phyloP scores from a whole-genome alignment of 306 rosid genomes.

The Gillenia trifoliata region DNA sequence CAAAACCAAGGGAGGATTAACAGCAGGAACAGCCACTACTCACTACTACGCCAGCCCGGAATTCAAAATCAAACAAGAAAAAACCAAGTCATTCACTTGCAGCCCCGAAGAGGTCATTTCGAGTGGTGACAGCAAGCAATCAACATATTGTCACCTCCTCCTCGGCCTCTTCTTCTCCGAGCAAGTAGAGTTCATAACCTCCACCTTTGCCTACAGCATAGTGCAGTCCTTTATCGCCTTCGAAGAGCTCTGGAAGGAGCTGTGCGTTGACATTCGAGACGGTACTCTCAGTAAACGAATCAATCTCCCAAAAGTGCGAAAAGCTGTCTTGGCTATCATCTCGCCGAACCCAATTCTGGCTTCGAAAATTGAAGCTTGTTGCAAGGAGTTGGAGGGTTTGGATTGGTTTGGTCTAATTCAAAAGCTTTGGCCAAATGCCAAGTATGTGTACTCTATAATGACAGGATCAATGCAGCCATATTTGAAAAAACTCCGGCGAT shows the following conservation, averaged over 20 bases:
- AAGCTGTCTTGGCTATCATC: conserved; percentile 46
- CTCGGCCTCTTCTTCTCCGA: conserved; percentile 71
- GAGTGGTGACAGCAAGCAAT: conserved; percentile 67
- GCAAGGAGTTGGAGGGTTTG: conserved; percentile 40
- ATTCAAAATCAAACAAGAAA: conserved; percentile 79
- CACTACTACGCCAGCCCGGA: conserved; percentile 83
- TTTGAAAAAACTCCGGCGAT: conserved; percentile 66
- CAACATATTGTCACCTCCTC: conserved; percentile 87
- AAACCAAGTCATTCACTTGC: conserved; percentile 67
- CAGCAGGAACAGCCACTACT: conserved; percentile 83
- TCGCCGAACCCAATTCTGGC: conserved; percentile 54
- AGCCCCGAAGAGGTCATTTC: conserved; percentile 85
- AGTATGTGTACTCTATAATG: conserved; percentile 83
- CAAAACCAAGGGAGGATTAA: conserved; percentile 73
- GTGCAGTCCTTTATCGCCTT: conserved; percentile 61
- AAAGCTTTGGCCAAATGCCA: conserved; percentile 77
- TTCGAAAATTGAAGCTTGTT: conserved; percentile 34
- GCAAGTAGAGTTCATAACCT: conserved; percentile 70
- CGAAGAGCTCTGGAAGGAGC: conserved; percentile 65
- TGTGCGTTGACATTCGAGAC: conserved; percentile 50
- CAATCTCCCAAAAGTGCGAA: conserved; percentile 36
- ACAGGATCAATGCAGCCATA: conserved; percentile 93
- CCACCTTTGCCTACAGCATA: conserved; percentile 74
- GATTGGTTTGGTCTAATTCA: conserved; percentile 74
- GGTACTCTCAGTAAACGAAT: conserved; percentile 48